phyloP scores from a whole-genome alignment of 208 protist species.

The Acanthamoeba healyi region DNA sequence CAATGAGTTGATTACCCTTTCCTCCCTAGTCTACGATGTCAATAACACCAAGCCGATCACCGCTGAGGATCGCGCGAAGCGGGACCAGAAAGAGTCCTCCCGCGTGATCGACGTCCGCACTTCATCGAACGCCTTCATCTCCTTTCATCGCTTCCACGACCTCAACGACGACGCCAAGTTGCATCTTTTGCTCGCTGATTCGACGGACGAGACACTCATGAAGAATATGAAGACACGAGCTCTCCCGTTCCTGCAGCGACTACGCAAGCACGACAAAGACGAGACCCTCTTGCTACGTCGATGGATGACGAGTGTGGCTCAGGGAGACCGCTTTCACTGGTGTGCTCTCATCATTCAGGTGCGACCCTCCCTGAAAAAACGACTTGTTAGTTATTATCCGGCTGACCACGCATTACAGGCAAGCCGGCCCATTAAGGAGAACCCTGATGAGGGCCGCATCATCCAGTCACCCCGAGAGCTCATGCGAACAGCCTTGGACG shows the following conservation, averaged over 20 bases:
- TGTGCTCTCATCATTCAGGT: constrained; percentile 1
- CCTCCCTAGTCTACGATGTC: background rate
- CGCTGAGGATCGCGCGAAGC: too few relatives aligned
- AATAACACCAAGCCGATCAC: too few relatives aligned
- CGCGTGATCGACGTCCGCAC: background rate
- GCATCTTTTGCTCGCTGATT: constrained; percentile 14
- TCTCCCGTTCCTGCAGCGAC: constrained; percentile 21
- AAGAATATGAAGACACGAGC: background rate
- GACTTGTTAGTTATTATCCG: background rate
- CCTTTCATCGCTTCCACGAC: background rate
- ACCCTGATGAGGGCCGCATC: background rate
- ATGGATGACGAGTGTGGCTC: constrained; percentile 16
- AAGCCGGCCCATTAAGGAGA: background rate
- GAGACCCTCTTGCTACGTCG: background rate
- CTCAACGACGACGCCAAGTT: constrained; percentile 9
- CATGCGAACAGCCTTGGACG: constrained; percentile 11
- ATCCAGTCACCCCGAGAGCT: background rate
- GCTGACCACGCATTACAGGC: background rate
- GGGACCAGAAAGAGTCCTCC: background rate
- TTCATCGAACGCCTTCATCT: background rate
- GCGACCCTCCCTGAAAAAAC: too few relatives aligned
- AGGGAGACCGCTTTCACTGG: constrained; percentile 30
- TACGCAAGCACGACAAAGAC: background rate
- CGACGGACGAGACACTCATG: constrained; percentile 60
- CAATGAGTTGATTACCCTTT: constrained; percentile 1